These are phyloP conservation scores for Alloteropsis angusta DNA, from an alignment of 202 grass and related monocot species.

Conservation along the genomic window DNA sequence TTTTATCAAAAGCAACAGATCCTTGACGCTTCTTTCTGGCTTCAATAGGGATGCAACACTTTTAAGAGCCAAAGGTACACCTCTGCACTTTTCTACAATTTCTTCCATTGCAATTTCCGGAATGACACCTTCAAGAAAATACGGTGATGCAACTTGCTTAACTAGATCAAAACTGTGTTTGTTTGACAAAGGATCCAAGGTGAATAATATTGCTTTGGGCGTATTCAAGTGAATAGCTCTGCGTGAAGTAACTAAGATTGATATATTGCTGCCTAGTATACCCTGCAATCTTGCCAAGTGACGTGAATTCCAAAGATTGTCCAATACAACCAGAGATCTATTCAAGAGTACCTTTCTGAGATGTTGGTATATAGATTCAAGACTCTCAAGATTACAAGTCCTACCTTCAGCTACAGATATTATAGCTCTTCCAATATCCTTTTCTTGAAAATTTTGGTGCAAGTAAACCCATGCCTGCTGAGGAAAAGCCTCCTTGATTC, in stretches of 20 bases:
- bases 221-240: not conserved
- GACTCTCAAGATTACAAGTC: not conserved
- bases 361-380: not conserved
- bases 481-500: not conserved
- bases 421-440: not conserved
- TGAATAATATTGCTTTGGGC: not conserved
- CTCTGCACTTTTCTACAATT: not conserved
- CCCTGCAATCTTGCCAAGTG: not conserved
- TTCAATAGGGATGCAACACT: not conserved
- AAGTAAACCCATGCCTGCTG: not conserved
- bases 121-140: not conserved
- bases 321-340: conserved; percentile 10
- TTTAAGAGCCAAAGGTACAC: conserved; percentile 3
- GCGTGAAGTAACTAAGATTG: conserved; percentile 2
- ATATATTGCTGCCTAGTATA: not conserved
- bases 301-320: not conserved
- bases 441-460: not conserved
- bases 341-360: not conserved
- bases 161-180: not conserved
- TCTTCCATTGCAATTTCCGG: not conserved
- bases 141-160: not conserved
- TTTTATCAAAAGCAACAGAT: not conserved
- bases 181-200: not conserved
- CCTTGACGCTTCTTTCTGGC: not conserved
- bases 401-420: not conserved